Percentiles rank a stretch among this genome's conserved stretches.
phyloP scores from a whole-genome alignment of 1,284 basidiomycete genomes.

The Chalciporus sp. region DNA sequence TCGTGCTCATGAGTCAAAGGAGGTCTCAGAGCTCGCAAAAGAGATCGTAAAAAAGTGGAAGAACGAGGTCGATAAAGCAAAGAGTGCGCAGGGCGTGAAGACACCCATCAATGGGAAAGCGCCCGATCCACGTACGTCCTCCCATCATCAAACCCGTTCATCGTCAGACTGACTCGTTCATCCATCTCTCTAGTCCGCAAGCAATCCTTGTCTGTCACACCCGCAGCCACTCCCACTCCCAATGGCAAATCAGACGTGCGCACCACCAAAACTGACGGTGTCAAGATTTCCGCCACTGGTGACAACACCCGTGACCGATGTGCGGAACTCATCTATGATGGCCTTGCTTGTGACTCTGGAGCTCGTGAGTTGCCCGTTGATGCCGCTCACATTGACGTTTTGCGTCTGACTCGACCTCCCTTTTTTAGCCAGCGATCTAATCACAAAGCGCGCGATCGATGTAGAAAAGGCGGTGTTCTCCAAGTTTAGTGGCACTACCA shows the following conservation, averaged over 20 bases:
- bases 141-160: not conserved
- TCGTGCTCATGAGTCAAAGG: slow-evolving; percentile 71
- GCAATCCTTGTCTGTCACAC: slow-evolving; percentile 20
- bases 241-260: slow-evolving; percentile 50
- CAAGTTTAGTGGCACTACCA: slow-evolving; percentile 47
- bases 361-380: slow-evolving; percentile 66
- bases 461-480: slow-evolving; percentile 62
- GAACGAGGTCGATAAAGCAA: slow-evolving; percentile 80
- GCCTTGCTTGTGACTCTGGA: slow-evolving; percentile 81
- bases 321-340: slow-evolving; percentile 89
- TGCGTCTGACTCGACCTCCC: no score
- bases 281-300: slow-evolving; percentile 58
- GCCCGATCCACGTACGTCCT: slow-evolving; percentile 34
- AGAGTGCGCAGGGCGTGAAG: slow-evolving; percentile 44
- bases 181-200: slow-evolving; percentile 30
- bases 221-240: slow-evolving; percentile 43
- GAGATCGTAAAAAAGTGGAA: slow-evolving; percentile 95
- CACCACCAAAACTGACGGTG: slow-evolving; percentile 68
- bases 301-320: slow-evolving; percentile 88
- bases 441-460: slow-evolving; percentile 57
- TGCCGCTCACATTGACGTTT: not conserved
- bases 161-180: not conserved
- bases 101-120: slow-evolving; percentile 21
- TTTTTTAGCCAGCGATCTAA: slow-evolving; percentile 59
- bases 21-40: slow-evolving; percentile 84